These are phyloP conservation scores for Chenopodium berlandieri DNA, from an alignment of 148 eudicot genomes.

Conservation along the genomic window DNA sequence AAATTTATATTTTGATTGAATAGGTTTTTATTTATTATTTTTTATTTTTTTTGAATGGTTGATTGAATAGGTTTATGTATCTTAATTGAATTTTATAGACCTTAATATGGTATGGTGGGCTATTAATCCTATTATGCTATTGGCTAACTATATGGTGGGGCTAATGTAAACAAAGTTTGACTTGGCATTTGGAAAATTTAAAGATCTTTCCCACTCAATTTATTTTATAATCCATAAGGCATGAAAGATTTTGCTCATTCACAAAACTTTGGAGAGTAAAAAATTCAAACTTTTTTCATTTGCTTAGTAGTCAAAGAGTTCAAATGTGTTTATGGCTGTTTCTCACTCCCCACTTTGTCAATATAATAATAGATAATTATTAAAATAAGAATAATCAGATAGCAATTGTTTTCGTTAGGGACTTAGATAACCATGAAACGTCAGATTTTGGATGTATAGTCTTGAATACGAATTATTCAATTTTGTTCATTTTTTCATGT, in stretches of 20 bases:
- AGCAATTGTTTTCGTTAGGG: too few species aligned
- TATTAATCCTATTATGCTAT: background rate
- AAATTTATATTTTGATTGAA: background rate
- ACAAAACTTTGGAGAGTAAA: background rate
- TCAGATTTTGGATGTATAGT: too few species aligned
- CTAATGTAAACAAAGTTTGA: slow-evolving; percentile 20
- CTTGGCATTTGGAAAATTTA: background rate
- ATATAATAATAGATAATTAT: too few species aligned
- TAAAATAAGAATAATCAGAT: too few species aligned
- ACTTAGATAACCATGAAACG: too few species aligned
- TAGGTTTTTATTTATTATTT: background rate
- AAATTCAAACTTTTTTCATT: background rate
- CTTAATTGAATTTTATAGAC: background rate
- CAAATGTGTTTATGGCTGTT: background rate
- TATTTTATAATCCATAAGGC: background rate
- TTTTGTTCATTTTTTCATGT: too few species aligned
- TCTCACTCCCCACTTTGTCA: too few species aligned
- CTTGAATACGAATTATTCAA: too few species aligned
- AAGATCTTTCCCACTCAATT: background rate
- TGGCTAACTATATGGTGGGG: slow-evolving; percentile 6
- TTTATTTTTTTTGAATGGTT: background rate
- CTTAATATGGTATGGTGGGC: slow-evolving; percentile 6
- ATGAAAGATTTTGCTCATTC: background rate
- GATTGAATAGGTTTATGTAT: background rate
- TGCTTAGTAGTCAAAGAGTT: slow-evolving; percentile 11